Evolutionary conservation across 768 basidiomycete genomes (phyloP).

Genomic region (Leucosporidium yakuticum): DNA sequence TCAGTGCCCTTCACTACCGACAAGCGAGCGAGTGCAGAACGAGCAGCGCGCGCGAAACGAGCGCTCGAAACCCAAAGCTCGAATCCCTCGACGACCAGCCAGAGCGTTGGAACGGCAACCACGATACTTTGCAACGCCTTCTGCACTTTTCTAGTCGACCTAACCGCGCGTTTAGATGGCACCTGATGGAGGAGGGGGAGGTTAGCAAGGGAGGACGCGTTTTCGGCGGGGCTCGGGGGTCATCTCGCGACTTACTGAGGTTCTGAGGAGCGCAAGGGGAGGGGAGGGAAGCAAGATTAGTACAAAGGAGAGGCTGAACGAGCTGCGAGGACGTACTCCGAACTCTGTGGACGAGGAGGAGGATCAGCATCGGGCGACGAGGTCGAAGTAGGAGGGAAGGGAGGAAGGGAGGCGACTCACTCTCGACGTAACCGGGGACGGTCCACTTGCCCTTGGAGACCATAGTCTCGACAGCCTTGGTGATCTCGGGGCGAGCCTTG

Average conservation of each 20-base stretch:
- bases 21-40: too few relatives aligned
- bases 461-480: conserved; percentile 87
- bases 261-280: neutral
- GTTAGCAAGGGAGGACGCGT: neutral
- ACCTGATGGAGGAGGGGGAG: neutral
- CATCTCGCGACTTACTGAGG: conserved; percentile 1
- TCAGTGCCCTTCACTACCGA: too few relatives aligned
- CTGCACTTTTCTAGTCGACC: neutral
- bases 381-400: neutral
- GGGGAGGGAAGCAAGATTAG: neutral
- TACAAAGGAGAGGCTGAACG: neutral
- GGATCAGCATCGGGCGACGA: neutral
- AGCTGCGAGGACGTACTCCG: neutral
- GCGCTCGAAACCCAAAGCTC: too few relatives aligned
- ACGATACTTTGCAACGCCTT: neutral
- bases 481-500: conserved; percentile 84
- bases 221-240: neutral
- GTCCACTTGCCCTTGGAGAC: conserved; percentile 97
- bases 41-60: too few relatives aligned
- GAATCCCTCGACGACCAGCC: too few relatives aligned
- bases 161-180: conserved; percentile 2
- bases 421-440: conserved; percentile 67
- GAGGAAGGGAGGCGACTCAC: conserved; percentile 19
- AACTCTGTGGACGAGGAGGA: conserved; percentile 4
- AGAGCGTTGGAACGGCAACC: too few relatives aligned